phyloP scores from a whole-genome alignment of 768 basidiomycete genomes.

The Suillus occidentalis region DNA sequence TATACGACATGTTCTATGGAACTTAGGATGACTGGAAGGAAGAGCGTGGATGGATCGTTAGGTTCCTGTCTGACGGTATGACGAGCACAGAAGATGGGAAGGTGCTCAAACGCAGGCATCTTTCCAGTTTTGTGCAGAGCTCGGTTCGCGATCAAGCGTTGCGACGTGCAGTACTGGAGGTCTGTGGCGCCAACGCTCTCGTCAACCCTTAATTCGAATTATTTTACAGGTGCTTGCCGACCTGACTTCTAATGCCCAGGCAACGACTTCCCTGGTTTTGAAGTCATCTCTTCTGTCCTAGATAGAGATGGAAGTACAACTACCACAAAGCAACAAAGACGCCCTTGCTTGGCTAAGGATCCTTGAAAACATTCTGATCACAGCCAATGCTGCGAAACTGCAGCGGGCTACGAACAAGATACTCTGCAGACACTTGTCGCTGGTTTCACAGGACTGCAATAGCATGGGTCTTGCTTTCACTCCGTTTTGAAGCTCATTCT shows the following conservation, averaged over 20 bases:
- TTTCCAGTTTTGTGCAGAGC: conserved; percentile 80
- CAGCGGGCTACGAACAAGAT: conserved; percentile 50
- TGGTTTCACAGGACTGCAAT: conserved; percentile 35
- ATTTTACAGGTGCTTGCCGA: conserved; percentile 36
- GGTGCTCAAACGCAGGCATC: conserved; percentile 72
- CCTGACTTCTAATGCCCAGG: conserved; percentile 67
- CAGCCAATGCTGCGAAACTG: conserved; percentile 52
- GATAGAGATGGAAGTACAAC: conserved; percentile 71
- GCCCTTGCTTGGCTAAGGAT: conserved; percentile 64
- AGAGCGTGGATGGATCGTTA: conserved; percentile 87
- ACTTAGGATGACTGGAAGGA: conserved; percentile 77
- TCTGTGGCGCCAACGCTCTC: no score
- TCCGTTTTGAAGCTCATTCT: neutral
- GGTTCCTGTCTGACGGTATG: conserved; percentile 35
- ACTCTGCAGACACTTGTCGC: conserved; percentile 50
- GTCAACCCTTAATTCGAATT: no score
- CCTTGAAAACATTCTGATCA: conserved; percentile 59
- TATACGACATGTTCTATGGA: conserved; percentile 87
- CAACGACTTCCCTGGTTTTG: conserved; percentile 67
- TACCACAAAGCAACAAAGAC: conserved; percentile 31
- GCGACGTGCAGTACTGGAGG: no score
- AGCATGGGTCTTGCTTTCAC: conserved; percentile 3
- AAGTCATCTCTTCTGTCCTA: conserved; percentile 74
- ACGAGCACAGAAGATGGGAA: conserved; percentile 76
- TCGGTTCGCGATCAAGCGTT: no score